Evolutionary conservation across 176 grass and related monocot genomes (phyloP).

Genomic region (Aechmea fasciata): DNA sequence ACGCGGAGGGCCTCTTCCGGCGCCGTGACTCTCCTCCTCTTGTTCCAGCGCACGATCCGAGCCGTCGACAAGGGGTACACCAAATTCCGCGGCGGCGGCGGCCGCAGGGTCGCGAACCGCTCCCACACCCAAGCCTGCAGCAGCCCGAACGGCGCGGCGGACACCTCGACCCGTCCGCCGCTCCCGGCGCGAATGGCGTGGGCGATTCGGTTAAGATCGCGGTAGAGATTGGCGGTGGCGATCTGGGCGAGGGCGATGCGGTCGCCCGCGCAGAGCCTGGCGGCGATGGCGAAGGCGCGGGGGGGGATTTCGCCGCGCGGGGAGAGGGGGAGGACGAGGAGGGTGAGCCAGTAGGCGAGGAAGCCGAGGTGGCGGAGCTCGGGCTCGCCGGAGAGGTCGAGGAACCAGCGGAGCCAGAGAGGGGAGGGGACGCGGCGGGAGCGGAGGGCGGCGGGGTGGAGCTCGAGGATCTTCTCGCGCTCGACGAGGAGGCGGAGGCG

Average conservation of each 20-base stretch:
- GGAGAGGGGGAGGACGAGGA: constrained; percentile 19
- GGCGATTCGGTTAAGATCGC: constrained; percentile 29
- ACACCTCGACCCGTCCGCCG: constrained; percentile 18
- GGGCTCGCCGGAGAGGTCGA: constrained; percentile 26
- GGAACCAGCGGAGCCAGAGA: constrained; percentile 54
- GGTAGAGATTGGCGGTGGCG: constrained; percentile 40
- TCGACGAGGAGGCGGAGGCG: constrained; percentile 30
- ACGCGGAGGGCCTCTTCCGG: constrained; percentile 14
- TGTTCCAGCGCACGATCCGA: constrained; percentile 18
- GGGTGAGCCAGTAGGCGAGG: constrained; percentile 49
- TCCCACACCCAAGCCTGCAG: constrained; percentile 62
- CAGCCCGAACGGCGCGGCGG: constrained; percentile 35
- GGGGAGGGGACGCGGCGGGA: constrained; percentile 28
- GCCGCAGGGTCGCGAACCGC: constrained; percentile 25
- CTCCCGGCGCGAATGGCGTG: neutral
- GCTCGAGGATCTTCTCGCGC: constrained; percentile 56
- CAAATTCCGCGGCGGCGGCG: constrained; percentile 8
- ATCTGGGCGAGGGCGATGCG: constrained; percentile 40
- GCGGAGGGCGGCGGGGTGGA: constrained; percentile 34
- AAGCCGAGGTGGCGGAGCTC: constrained; percentile 44
- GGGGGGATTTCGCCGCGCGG: constrained; percentile 24
- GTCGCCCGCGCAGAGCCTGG: constrained; percentile 34
- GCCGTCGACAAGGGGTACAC: constrained; percentile 25
- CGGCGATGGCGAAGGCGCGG: constrained; percentile 29
- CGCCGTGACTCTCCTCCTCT: constrained; percentile 23